Evolutionary conservation across 257 asterid species (phyloP).

Genomic region (Scutellaria galericulata): DNA sequence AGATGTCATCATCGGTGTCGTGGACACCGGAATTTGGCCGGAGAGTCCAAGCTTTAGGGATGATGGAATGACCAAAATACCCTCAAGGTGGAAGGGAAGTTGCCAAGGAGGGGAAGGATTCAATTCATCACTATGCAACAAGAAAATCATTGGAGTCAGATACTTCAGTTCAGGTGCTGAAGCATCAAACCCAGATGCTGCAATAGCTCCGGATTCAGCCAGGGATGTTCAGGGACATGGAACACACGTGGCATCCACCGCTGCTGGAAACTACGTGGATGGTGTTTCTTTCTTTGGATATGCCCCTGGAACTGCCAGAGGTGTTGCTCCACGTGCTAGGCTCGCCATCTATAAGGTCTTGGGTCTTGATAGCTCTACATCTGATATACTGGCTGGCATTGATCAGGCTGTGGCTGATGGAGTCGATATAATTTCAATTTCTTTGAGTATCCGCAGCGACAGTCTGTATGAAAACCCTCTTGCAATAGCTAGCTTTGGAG

Average conservation of each 20-base stretch:
- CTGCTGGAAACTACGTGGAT: slow-evolving; percentile 30
- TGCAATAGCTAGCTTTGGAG: slow-evolving; percentile 40
- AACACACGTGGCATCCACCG: slow-evolving; percentile 30
- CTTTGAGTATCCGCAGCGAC: neutral
- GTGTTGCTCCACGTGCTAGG: slow-evolving; percentile 49
- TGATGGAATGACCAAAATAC: slow-evolving; percentile 39
- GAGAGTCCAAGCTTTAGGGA: slow-evolving; percentile 47
- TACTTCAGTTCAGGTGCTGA: slow-evolving; percentile 35
- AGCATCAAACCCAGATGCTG: slow-evolving; percentile 19
- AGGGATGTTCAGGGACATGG: slow-evolving; percentile 40
- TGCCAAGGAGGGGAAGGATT: slow-evolving; percentile 42
- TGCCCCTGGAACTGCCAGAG: slow-evolving; percentile 38
- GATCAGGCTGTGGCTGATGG: slow-evolving; percentile 46
- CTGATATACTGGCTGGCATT: slow-evolving; percentile 38
- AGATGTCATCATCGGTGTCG: slow-evolving; percentile 43
- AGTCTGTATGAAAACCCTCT: slow-evolving; percentile 31
- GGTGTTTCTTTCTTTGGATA: slow-evolving; percentile 35
- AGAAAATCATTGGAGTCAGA: slow-evolving; percentile 42
- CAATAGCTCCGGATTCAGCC: slow-evolving; percentile 27
- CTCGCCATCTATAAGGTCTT: slow-evolving; percentile 31
- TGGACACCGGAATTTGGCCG: slow-evolving; percentile 48
- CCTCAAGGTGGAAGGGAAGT: slow-evolving; percentile 43
- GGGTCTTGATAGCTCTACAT: neutral
- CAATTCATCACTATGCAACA: slow-evolving; percentile 46
- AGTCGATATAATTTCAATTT: slow-evolving; percentile 34